Base-by-base conservation (phyloP, 805 yeast genomes). In the Metschnikowia proteae region DNA sequence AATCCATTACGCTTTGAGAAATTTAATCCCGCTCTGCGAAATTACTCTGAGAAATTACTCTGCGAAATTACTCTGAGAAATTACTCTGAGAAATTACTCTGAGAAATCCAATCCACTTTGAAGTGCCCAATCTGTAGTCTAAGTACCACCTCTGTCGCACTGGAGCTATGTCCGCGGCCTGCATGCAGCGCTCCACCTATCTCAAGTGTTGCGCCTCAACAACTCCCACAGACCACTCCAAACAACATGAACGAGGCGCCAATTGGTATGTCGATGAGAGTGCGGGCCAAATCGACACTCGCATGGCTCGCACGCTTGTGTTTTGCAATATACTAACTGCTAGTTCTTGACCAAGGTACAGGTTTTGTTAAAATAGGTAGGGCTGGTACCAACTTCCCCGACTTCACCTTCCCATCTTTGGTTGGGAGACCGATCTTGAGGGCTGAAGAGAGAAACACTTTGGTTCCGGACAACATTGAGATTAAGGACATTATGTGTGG, bases 401-500 rank as follows among this genome's bases (percentile, higher is more conserved):
- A 94, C 68, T 83, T 83, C 72, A 91, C 97, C 11, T 94, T 91
- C 70, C 99, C 98, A 10, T 90, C 97, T 23, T 88, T 94, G 57
- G 98, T 94, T 17, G 99, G 99, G 43, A 81, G 99, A 61, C 99
- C 99, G 27, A 94, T 94, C 54, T 75, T 94, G 54, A 82, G 99
- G 64, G 98, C 99, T 2, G 99, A 94, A 68, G 99, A 94, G 69
- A 80, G 95, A 59, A 76, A 83, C 38, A 61, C 68, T 9, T 61
- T 72, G 48, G 65, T 73, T 28, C 76, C 76, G 7, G 86, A 84
- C 32, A 77, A 76, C 60, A 76, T 84, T 36, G 94, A 88, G 61
- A 84, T 94, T 63, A 88, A 86, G 64, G 99, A 94, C 65, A 88
- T 94, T 60, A 94, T 94, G 99, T 91, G 97, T 62, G 99, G 99